Conservation (phyloP, 2,329 filamentous ascomycete genomes). For the Trichoderma harzianum region DNA sequence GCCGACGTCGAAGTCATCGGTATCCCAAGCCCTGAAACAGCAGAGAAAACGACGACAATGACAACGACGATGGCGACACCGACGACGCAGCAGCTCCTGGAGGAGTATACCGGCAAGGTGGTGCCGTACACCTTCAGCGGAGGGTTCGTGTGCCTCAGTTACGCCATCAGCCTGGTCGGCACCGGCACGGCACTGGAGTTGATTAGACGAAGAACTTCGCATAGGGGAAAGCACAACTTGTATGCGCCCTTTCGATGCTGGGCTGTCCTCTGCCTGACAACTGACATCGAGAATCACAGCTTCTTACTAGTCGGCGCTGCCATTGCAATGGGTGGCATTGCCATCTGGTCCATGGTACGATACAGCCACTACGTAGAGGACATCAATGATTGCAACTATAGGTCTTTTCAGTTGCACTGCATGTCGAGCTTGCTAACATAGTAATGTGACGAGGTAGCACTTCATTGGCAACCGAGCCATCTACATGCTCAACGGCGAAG, state of each 20-base stretch:
- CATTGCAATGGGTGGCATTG: not conserved
- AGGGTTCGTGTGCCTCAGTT: not conserved
- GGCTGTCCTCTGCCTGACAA: not conserved
- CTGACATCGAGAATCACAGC: not conserved
- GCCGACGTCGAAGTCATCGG: fast-evolving
- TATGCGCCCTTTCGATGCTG: not conserved
- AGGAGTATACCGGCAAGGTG: not conserved
- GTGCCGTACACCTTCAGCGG: not conserved
- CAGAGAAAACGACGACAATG: not conserved
- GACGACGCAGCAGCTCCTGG: not conserved
- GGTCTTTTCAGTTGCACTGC: not conserved
- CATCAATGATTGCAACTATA: not conserved
- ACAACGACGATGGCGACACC: not conserved
- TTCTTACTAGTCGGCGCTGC: not conserved
- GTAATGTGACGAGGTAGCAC: not conserved
- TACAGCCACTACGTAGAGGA: not conserved
- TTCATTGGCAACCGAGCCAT: not conserved
- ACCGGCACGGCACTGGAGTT: not conserved
- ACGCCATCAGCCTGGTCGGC: not conserved
- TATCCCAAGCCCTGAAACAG: not conserved
- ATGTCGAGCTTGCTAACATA: not conserved
- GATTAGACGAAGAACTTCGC: not conserved
- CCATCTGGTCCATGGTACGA: not conserved
- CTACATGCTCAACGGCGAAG: not conserved
- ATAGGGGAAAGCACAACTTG: not conserved